phyloP scores from a whole-genome alignment of 139 green algal species.

The Pseudopediastrum boryanum region DNA sequence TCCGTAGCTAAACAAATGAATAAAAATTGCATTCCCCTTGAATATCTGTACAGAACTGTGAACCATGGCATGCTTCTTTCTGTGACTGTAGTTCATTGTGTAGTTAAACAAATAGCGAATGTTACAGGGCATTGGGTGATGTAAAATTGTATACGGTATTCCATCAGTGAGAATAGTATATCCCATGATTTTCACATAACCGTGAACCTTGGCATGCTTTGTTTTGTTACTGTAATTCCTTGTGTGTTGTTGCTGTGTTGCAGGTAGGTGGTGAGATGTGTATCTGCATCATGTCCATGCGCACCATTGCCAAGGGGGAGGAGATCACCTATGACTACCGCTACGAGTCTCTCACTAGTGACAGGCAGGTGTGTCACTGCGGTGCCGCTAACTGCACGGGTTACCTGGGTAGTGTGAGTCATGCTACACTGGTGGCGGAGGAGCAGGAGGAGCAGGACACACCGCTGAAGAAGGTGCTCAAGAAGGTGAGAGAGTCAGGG shows the following conservation, averaged over 20 bases:
- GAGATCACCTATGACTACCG: slow-evolving; percentile 98
- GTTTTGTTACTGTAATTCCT: neutral
- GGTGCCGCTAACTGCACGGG: slow-evolving; percentile 1
- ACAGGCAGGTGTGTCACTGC: neutral
- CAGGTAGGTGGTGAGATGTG: slow-evolving; percentile 16
- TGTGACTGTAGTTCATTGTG: neutral
- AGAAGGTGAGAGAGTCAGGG: neutral
- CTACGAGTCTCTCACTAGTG: neutral
- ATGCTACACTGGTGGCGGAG: neutral
- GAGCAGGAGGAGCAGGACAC: slow-evolving; percentile 2
- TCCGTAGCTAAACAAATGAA: no score
- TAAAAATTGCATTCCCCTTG: no score
- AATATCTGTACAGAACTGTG: no score
- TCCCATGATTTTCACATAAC: neutral
- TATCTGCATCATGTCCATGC: neutral
- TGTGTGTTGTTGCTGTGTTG: neutral
- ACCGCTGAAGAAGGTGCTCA: neutral
- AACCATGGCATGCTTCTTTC: no score
- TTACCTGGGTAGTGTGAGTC: slow-evolving; percentile 16
- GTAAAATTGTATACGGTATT: neutral
- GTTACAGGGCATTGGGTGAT: neutral
- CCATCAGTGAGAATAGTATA: neutral
- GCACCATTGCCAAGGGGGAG: slow-evolving; percentile 55
- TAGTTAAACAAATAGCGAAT: neutral
- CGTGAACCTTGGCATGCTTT: neutral